Base-by-base conservation (phyloP, 371 early-diverging fungal genomes). In the Blakeslea trispora region DNA sequence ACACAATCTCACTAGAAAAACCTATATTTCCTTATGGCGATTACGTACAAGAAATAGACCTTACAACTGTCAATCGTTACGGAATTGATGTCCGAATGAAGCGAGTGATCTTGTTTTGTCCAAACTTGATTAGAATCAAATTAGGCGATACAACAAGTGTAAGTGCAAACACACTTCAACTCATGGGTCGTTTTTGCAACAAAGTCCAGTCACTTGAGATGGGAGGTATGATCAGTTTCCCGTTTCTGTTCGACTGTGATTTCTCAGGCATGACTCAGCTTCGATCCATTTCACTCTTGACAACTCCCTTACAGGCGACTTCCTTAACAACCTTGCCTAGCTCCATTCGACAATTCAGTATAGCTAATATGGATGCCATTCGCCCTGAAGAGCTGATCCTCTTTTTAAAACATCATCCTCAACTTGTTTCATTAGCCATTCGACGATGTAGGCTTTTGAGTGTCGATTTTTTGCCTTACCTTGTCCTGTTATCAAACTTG, bases 211-310 rank as follows among this genome's bases (percentile, higher is more conserved):
- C 35, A 5, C 53, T 63, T 15, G 43, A 63, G 19, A 57, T 63
- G 47, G 63, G 63, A 0, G 53, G 57, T 8, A 37, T 63, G 8
- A 51, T 52, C 24, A 57, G 63, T 8, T 63, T 57, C 28, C 63
- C 63, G 2, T 63, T 63, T 23, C 56, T 63, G 63, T 63, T 63
- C 37, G 63, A 63, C 6, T 63, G 63, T 42, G 57, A 63, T 53
- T 63, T 63, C 53, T 57, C 53, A 5, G 57, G 57, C 35, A 57
- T 63, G 57, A 23, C 42, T 3, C 21, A 31, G 4, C 53, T 63
- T 28, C 23, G 31, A 18, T 31, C 24, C 17, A 4, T 63, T 15
- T 40, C 57, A 1, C 43, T 63, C 4, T 34, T 32, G 2, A 52
- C 57, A 8, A 63, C 63, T 17, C 63, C 63, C 9, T 46, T 63